phyloP scores from a whole-genome alignment of 2,329 filamentous ascomycete genomes.

The Fusarium algeriense region DNA sequence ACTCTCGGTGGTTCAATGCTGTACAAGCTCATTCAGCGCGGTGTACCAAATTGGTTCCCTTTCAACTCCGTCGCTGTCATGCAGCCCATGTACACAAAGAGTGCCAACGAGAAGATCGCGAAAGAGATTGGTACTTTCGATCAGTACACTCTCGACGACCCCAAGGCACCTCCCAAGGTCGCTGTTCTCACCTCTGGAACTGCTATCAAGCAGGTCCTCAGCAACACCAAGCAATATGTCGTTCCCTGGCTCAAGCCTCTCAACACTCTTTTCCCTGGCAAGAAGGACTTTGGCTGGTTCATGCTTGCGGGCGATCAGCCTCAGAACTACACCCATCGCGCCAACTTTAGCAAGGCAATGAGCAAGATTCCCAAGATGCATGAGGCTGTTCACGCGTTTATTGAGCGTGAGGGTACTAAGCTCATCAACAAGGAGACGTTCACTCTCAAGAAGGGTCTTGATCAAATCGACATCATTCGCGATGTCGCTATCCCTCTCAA shows the following conservation, averaged over 20 bases:
- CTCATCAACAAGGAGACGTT: slow-evolving; percentile 58
- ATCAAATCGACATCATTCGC: slow-evolving; percentile 58
- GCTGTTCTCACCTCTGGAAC: slow-evolving; percentile 45
- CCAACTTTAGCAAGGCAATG: slow-evolving; percentile 49
- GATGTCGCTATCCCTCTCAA: slow-evolving; percentile 72
- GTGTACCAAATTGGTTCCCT: slow-evolving; percentile 59
- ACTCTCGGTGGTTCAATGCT: slow-evolving; percentile 58
- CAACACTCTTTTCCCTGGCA: slow-evolving; percentile 51
- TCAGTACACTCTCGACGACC: slow-evolving; percentile 51
- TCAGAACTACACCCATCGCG: slow-evolving; percentile 50
- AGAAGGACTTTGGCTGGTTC: slow-evolving; percentile 55
- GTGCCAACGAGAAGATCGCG: slow-evolving; percentile 55
- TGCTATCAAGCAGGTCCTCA: slow-evolving; percentile 51
- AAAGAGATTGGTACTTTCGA: slow-evolving; percentile 54
- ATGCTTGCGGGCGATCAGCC: slow-evolving; percentile 55
- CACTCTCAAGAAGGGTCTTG: slow-evolving; percentile 51
- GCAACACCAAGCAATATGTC: slow-evolving; percentile 50
- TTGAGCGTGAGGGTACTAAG: slow-evolving; percentile 52
- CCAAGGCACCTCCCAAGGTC: slow-evolving; percentile 50
- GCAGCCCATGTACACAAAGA: slow-evolving; percentile 61
- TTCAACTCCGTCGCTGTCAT: slow-evolving; percentile 58
- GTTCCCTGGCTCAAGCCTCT: slow-evolving; percentile 52
- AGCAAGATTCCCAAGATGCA: slow-evolving; percentile 52
- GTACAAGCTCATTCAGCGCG: slow-evolving; percentile 61
- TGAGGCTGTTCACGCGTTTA: slow-evolving; percentile 48